These are phyloP conservation scores for Rhodocollybia butyracea DNA, from an alignment of 768 basidiomycete species.

Conservation along the genomic window DNA sequence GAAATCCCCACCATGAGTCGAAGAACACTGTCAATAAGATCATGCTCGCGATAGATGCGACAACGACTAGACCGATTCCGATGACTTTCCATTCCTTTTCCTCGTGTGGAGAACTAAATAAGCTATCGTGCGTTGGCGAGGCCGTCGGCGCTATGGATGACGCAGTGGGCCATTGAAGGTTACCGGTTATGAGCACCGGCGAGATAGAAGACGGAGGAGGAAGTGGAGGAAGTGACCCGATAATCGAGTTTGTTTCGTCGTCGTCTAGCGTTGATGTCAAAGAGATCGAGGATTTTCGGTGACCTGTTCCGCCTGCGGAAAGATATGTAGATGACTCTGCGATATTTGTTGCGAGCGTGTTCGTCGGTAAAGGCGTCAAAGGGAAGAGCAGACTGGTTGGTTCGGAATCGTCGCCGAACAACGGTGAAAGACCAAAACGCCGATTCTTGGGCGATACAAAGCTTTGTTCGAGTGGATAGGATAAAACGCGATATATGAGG, in stretches of 20 bases:
- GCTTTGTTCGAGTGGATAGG: neutral
- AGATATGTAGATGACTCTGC: neutral
- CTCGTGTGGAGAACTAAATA: slow-evolving; percentile 35
- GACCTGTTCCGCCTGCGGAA: neutral
- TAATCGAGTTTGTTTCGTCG: slow-evolving; percentile 2
- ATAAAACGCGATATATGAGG: neutral
- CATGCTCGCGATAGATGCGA: slow-evolving; percentile 53
- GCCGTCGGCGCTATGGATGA: neutral
- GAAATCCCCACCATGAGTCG: slow-evolving; percentile 66
- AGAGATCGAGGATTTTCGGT: neutral
- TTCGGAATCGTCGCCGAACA: neutral
- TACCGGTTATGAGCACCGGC: neutral
- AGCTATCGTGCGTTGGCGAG: slow-evolving; percentile 13
- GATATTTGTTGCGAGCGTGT: neutral
- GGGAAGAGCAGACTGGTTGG: neutral
- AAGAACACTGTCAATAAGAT: slow-evolving; percentile 64
- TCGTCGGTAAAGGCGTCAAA: neutral
- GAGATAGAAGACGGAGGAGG: slow-evolving; percentile 1
- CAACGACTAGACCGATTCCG: slow-evolving; percentile 62
- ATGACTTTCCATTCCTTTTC: slow-evolving; percentile 65
- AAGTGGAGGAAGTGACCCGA: neutral
- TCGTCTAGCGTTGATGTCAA: neutral
- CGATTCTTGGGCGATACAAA: neutral
- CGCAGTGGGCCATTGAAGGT: neutral
- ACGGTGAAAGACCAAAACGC: neutral